Evolutionary conservation across 257 asterid genomes (phyloP), one percentile per base, ranked within the genome.

Genomic region (Petunia secreta): DNA sequence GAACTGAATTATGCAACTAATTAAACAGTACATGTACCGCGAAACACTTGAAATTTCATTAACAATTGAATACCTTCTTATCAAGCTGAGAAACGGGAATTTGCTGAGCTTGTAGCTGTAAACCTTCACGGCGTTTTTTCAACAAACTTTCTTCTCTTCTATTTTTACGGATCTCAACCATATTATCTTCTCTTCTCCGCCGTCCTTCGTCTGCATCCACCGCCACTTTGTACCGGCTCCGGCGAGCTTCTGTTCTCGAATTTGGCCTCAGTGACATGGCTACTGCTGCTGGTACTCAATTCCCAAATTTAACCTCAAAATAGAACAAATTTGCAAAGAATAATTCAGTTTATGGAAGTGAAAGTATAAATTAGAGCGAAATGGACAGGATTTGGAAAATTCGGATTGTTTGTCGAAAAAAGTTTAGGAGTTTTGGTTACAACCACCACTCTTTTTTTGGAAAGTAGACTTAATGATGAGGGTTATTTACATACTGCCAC

Each of bases 81-180:
- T 90, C 97, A 9, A 84, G 82, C 82, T 82, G 93, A 83, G 97
- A 86, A 67, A 65, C 91, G 75, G 84, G 94, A 13, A 90, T 89
- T 65, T 89, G 97, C 84, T 92, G 97, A 48, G 90, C 41, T 71
- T 71, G 77, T 2, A 48, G 83, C 67, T 89, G 96, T 76, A 93
- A 88, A 75, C 97, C 98, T 85, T 95, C 97, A 46, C 99, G 97
- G 11, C 98, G 93, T 91, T 95, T 95, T 88, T 95, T 95, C 75
- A 92, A 73, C 93, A 94, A 85, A 75, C 84, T 93, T 88, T 95
- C 99, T 88, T 95, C 99, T 41, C 98, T 87, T 79, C 63, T 89
- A 71, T 34, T 95, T 92, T 95, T 95, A 87, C 98, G 93, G 94
- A 95, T 95, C 99, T 93, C 99, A 64, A 93, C 90, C 98, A 93